Conservation (phyloP, 306 rosid genomes). For the Cucurbita maxima region DNA sequence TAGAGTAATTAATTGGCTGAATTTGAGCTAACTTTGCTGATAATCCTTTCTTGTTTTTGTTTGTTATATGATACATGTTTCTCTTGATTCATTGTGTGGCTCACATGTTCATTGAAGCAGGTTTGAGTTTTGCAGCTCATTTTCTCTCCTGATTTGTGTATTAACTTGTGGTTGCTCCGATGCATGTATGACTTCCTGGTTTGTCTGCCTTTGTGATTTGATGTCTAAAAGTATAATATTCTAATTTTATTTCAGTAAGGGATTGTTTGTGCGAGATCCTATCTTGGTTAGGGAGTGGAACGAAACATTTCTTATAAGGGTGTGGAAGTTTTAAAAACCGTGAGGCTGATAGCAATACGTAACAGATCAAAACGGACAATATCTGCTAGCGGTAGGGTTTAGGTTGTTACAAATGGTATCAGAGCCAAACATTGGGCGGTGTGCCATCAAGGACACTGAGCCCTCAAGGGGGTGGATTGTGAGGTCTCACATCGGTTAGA, state of each 20-base stretch:
- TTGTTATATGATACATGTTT: background rate
- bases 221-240: background rate
- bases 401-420: too few species aligned
- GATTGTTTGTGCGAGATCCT: too few species aligned
- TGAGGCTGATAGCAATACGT: too few species aligned
- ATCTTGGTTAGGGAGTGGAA: too few species aligned
- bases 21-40: background rate
- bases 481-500: too few species aligned
- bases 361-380: too few species aligned
- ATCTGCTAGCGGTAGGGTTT: too few species aligned
- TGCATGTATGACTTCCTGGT: background rate
- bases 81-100: background rate
- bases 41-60: background rate
- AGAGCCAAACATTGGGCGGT: too few species aligned
- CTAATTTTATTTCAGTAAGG: background rate
- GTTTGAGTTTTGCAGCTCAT: background rate
- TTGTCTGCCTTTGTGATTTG: background rate
- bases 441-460: too few species aligned
- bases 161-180: background rate
- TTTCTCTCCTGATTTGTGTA: background rate
- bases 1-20: background rate
- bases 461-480: too few species aligned
- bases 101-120: background rate
- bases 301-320: too few species aligned
- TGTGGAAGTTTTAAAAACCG: too few species aligned